Conservation (phyloP, 177 flowering plant genomes). For the Telopea speciosissima region DNA sequence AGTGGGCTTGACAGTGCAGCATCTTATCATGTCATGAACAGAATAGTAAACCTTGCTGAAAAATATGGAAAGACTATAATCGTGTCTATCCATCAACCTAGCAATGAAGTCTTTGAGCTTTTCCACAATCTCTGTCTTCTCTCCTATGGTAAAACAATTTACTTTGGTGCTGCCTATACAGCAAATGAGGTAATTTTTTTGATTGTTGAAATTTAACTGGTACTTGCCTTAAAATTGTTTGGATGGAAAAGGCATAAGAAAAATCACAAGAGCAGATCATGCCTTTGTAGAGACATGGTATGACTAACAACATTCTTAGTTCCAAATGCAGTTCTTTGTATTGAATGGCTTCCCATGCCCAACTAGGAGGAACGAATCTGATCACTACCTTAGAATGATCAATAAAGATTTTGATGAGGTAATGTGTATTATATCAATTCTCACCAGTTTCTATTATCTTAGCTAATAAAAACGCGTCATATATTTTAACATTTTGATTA, state of each 20-base stretch:
- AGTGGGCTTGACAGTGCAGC: constrained; percentile 45
- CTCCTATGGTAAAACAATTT: constrained; percentile 30
- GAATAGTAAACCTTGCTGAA: constrained; percentile 20
- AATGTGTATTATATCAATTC: background rate
- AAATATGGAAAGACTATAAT: constrained; percentile 26
- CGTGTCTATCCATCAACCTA: constrained; percentile 42
- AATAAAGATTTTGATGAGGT: constrained; percentile 37
- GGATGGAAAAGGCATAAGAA: too few relatives aligned
- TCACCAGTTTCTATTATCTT: background rate
- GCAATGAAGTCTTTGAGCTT: constrained; percentile 42
- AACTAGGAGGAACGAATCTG: constrained; percentile 33
- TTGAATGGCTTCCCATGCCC: constrained; percentile 39
- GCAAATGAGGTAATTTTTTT: constrained; percentile 31
- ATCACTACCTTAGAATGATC: constrained; percentile 40
- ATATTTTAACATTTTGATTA: background rate
- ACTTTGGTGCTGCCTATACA: constrained; percentile 30
- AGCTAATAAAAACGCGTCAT: too few relatives aligned
- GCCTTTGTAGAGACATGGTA: too few relatives aligned
- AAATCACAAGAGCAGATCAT: too few relatives aligned
- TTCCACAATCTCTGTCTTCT: constrained; percentile 37
- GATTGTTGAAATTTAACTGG: too few relatives aligned
- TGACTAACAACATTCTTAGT: too few relatives aligned
- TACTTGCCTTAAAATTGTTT: too few relatives aligned
- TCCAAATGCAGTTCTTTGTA: constrained; percentile 26
- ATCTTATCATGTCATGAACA: constrained; percentile 30